These are phyloP conservation scores for Saccharomycopsis hybrid DNA, from an alignment of 1,139 yeast genomes.

Conservation along the genomic window DNA sequence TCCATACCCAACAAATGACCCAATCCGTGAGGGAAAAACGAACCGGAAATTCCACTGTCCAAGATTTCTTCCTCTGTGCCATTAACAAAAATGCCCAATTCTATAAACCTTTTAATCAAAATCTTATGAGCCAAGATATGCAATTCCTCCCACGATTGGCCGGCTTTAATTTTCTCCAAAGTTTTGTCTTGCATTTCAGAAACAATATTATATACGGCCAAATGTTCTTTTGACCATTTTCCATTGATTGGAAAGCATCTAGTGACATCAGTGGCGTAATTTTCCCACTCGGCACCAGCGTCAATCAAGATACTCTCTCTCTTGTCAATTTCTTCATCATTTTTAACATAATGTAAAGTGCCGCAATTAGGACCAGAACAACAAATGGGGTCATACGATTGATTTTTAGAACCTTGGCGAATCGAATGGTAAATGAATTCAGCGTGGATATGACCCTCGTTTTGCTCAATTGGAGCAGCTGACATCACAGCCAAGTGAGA, in stretches of 20 bases:
- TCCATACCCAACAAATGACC: conserved; percentile 94
- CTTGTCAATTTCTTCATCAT: conserved; percentile 58
- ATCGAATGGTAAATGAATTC: conserved; percentile 90
- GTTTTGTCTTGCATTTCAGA: conserved; percentile 73
- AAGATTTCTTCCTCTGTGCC: conserved; percentile 62
- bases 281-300: conserved; percentile 96
- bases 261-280: conserved; percentile 91
- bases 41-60: conserved; percentile 61
- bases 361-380: conserved; percentile 92
- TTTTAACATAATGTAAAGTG: conserved; percentile 82
- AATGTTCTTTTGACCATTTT: conserved; percentile 81
- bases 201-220: conserved; percentile 77
- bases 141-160: conserved; percentile 77
- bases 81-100: conserved; percentile 67
- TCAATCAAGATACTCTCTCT: conserved; percentile 71
- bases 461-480: conserved; percentile 78
- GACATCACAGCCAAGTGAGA: conserved; percentile 91
- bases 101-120: conserved; percentile 62
- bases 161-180: conserved; percentile 69
- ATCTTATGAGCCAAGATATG: conserved; percentile 76
- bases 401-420: conserved; percentile 86
- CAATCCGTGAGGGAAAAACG: conserved; percentile 91
- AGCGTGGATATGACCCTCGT: conserved; percentile 91
- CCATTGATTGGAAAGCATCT: conserved; percentile 92
- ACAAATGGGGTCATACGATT: conserved; percentile 92